These are phyloP conservation scores for Graphiopsis chlorocephala DNA, from an alignment of 2,329 filamentous ascomycete genomes.

Conservation along the genomic window DNA sequence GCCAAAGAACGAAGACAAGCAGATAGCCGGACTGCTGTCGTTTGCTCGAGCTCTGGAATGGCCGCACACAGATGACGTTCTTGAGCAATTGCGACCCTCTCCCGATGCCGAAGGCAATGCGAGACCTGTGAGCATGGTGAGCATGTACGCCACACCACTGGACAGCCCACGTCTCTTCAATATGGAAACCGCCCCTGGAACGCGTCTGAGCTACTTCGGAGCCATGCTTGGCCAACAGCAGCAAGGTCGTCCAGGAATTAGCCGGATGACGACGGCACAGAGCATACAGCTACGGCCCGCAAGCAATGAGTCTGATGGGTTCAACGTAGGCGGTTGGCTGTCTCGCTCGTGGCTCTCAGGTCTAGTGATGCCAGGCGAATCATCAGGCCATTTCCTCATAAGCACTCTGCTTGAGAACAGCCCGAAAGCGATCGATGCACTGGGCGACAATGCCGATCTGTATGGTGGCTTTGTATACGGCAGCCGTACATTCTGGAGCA, in stretches of 20 bases:
- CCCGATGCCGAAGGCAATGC: not conserved
- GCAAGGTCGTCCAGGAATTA: conserved; percentile 16
- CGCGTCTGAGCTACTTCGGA: conserved; percentile 15
- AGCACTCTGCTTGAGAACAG: conserved; percentile 57
- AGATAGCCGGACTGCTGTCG: conserved; percentile 50
- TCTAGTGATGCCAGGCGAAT: conserved; percentile 53
- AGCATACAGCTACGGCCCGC: conserved; percentile 23
- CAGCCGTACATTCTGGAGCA: conserved; percentile 56
- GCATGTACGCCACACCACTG: conserved; percentile 23
- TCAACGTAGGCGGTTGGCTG: conserved; percentile 43
- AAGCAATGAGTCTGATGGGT: conserved; percentile 5
- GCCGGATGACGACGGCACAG: conserved; percentile 19
- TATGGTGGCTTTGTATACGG: conserved; percentile 55
- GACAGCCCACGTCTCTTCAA: conserved; percentile 20
- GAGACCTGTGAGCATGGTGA: conserved; percentile 18
- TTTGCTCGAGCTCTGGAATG: conserved; percentile 52
- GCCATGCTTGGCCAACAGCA: not conserved
- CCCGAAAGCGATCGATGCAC: conserved; percentile 43
- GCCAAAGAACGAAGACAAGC: conserved; percentile 39
- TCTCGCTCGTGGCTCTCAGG: conserved; percentile 56
- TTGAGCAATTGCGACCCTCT: conserved; percentile 4
- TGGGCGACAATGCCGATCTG: conserved; percentile 52
- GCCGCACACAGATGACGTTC: conserved; percentile 38
- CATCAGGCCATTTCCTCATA: conserved; percentile 55
- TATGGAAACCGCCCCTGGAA: not conserved